These are phyloP conservation scores for Blastosporella zonata DNA, from an alignment of 1,284 basidiomycete species.

Conservation along the genomic window DNA sequence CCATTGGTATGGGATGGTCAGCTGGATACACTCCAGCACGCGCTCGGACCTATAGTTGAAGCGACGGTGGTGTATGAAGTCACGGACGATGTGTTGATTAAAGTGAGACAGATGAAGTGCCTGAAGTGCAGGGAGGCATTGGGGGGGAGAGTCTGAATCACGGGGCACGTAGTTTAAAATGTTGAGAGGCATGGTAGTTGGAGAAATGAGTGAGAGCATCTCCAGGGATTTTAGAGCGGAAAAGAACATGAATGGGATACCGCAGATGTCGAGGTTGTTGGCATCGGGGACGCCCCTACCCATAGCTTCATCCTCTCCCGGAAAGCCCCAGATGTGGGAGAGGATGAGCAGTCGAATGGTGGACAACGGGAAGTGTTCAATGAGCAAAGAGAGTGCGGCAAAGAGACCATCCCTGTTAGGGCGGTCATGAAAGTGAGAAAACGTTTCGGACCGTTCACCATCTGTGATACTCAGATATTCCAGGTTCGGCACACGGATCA, in stretches of 20 bases:
- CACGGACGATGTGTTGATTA: conserved; percentile 4
- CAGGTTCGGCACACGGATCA: conserved; percentile 1
- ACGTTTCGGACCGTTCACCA: neutral
- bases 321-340: conserved; percentile 7
- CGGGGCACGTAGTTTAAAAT: conserved; percentile 5
- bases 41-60: neutral
- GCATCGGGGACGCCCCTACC: neutral
- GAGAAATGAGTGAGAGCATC: conserved; percentile 4
- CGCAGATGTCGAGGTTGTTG: neutral
- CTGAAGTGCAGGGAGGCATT: neutral
- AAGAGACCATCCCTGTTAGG: neutral
- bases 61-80: neutral
- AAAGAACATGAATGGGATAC: conserved; percentile 6
- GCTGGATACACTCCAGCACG: neutral
- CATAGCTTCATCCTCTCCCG: neutral
- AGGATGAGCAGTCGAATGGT: conserved; percentile 3
- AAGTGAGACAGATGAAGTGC: neutral
- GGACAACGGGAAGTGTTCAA: conserved; percentile 1
- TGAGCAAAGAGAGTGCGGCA: neutral
- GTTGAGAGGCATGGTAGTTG: conserved; percentile 7
- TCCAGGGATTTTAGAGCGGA: conserved; percentile 5
- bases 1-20: conserved; percentile 1
- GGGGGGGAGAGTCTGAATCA: neutral
- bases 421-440: neutral
- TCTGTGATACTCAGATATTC: conserved; percentile 3